Conservation (phyloP, 768 basidiomycete genomes). For the Rubroboletus pulcherrimus region DNA sequence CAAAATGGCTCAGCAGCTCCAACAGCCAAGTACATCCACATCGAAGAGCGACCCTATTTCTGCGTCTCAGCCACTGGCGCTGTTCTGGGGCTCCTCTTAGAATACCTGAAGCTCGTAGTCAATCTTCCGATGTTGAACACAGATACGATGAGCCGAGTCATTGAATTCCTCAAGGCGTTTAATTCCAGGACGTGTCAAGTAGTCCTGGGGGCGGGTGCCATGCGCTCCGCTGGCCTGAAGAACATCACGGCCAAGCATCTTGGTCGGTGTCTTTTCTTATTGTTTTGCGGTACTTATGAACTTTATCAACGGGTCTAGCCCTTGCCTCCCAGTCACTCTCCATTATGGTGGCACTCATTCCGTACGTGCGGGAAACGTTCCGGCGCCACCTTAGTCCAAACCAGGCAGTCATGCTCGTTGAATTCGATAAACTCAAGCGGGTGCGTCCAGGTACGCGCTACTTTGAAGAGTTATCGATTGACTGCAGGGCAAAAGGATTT, state of each 20-base stretch:
- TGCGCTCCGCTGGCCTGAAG: constrained; percentile 95
- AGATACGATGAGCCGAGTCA: constrained; percentile 90
- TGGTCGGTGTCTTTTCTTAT: constrained; percentile 46
- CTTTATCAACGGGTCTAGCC: constrained; percentile 44
- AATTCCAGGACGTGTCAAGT: constrained; percentile 98
- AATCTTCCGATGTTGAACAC: constrained; percentile 88
- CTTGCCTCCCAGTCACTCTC: constrained; percentile 95
- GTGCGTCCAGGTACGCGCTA: constrained; percentile 42
- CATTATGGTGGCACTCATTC: constrained; percentile 89
- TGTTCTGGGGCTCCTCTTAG: constrained; percentile 65
- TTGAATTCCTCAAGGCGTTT: constrained; percentile 96
- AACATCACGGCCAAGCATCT: constrained; percentile 99
- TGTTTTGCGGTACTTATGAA: constrained; percentile 15
- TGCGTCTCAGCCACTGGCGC: constrained; percentile 82
- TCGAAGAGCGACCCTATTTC: constrained; percentile 85
- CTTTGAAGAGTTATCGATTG: not conserved
- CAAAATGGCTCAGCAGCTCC: constrained; percentile 22
- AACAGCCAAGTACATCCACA: constrained; percentile 56
- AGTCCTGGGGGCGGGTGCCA: constrained; percentile 97
- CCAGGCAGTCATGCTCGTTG: constrained; percentile 94
- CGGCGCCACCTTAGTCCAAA: constrained; percentile 89
- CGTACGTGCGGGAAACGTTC: constrained; percentile 94
- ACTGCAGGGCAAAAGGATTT: constrained; percentile 61
- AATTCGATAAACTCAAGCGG: constrained; percentile 97
- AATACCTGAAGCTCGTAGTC: constrained; percentile 85